Percentiles rank a stretch among this genome's conserved stretches.
Evolutionary conservation across 2,329 filamentous ascomycete genomes (phyloP).

Genomic region (Clonostachys sp.): DNA sequence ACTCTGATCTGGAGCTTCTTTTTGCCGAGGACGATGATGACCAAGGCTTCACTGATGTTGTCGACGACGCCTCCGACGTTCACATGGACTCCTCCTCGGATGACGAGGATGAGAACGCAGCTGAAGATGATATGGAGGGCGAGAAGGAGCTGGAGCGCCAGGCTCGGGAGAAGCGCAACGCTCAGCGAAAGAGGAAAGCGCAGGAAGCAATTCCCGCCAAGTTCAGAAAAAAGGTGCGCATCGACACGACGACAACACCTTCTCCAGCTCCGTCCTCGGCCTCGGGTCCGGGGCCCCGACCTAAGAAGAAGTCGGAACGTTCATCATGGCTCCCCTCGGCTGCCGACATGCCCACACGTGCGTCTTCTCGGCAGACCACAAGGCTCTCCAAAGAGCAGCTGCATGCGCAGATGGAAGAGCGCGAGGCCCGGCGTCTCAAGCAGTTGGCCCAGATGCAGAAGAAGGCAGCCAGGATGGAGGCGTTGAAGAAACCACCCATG

Average conservation of each 20-base stretch:
- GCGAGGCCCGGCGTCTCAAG: conserved; percentile 65
- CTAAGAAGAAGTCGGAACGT: conserved; percentile 57
- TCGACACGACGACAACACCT: conserved; percentile 45
- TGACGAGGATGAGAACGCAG: conserved; percentile 59
- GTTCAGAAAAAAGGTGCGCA: conserved; percentile 73
- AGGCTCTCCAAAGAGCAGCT: conserved; percentile 56
- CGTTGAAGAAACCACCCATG: conserved; percentile 73
- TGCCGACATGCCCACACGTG: conserved; percentile 51
- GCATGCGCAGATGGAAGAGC: conserved; percentile 69
- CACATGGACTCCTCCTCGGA: conserved; percentile 83
- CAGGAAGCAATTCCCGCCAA: conserved; percentile 68
- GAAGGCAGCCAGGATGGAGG: conserved; percentile 66
- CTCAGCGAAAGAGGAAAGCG: conserved; percentile 74
- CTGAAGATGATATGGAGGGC: conserved; percentile 68
- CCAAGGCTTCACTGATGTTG: conserved; percentile 65
- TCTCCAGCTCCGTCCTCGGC: conserved; percentile 24
- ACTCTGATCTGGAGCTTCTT: conserved; percentile 66
- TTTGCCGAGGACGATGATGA: conserved; percentile 71
- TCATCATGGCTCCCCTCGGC: conserved; percentile 52
- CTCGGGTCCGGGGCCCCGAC: conserved; percentile 37
- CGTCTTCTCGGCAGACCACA: conserved; percentile 54
- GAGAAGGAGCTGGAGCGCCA: conserved; percentile 81
- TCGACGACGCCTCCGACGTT: conserved; percentile 66
- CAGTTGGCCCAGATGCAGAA: conserved; percentile 65
- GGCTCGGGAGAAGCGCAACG: conserved; percentile 62